These are phyloP conservation scores for Lodderomyces metapsilosis DNA, from an alignment of 1,139 yeast species.

Conservation along the genomic window DNA sequence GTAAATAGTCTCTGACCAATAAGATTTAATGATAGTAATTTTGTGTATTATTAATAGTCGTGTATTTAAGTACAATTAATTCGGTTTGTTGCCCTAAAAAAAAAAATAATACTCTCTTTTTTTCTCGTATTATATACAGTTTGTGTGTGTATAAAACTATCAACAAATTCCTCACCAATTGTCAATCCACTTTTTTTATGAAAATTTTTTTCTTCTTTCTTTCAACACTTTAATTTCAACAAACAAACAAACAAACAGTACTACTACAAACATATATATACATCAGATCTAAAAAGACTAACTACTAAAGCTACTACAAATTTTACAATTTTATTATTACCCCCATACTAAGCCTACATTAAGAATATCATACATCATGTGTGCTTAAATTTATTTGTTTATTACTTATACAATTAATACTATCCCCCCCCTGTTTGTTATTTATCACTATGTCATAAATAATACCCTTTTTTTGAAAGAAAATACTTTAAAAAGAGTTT, in stretches of 20 bases:
- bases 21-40: too few species aligned
- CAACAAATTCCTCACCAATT: not conserved
- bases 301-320: slow-evolving; percentile 10
- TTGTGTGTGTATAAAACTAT: not conserved
- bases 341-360: slow-evolving; percentile 12
- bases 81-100: not conserved
- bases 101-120: too few species aligned
- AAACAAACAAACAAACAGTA: not conserved
- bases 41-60: not conserved
- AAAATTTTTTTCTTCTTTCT: too few species aligned
- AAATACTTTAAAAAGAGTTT: not conserved
- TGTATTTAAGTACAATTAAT: not conserved
- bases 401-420: slow-evolving; percentile 1
- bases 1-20: not conserved
- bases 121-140: too few species aligned
- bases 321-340: slow-evolving; percentile 13
- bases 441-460: slow-evolving; percentile 4
- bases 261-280: slow-evolving; percentile 9
- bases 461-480: not conserved
- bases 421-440: slow-evolving; percentile 7
- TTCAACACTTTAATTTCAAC: slow-evolving; percentile 6
- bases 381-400: slow-evolving; percentile 29
- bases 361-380: slow-evolving; percentile 23
- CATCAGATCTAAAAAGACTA: slow-evolving; percentile 13
- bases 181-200: slow-evolving; percentile 5